Conservation (phyloP, 2,329 filamentous ascomycete species). For the Penicillium fuscoglaucum region DNA sequence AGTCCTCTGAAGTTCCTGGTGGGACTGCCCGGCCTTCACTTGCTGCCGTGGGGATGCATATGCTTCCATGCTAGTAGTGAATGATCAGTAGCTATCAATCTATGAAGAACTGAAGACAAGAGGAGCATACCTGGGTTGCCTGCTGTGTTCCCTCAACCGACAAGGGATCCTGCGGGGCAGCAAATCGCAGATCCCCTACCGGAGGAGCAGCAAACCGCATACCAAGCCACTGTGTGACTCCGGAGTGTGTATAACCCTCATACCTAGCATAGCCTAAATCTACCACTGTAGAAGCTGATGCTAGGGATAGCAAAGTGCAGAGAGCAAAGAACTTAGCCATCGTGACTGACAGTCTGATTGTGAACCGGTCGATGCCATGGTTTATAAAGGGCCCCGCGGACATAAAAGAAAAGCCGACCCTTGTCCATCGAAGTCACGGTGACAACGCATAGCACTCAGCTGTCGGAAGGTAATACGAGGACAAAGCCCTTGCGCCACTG, state of each 20-base stretch:
- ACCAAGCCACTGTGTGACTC: slow-evolving; percentile 70
- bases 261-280: slow-evolving; percentile 69
- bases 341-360: slow-evolving; percentile 1
- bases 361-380: slow-evolving; percentile 5
- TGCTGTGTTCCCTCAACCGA: slow-evolving; percentile 48
- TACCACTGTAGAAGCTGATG: slow-evolving; percentile 45
- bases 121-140: slow-evolving; percentile 54
- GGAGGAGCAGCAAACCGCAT: slow-evolving; percentile 74
- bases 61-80: slow-evolving; percentile 39
- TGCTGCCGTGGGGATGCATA: slow-evolving; percentile 68
- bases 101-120: background rate
- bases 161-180: slow-evolving; percentile 64
- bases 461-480: background rate
- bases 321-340: slow-evolving; percentile 19
- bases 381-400: slow-evolving; percentile 3
- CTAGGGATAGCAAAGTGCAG: slow-evolving; percentile 19
- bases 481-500: background rate
- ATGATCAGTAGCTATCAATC: slow-evolving; percentile 9
- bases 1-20: slow-evolving; percentile 48
- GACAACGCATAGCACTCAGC: background rate
- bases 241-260: slow-evolving; percentile 55
- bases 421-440: background rate
- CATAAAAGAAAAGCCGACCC: background rate
- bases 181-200: slow-evolving; percentile 64
- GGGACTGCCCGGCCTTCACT: slow-evolving; percentile 55